Base-by-base conservation (phyloP, 1,284 basidiomycete species). In the Cryptococcus sp. region DNA sequence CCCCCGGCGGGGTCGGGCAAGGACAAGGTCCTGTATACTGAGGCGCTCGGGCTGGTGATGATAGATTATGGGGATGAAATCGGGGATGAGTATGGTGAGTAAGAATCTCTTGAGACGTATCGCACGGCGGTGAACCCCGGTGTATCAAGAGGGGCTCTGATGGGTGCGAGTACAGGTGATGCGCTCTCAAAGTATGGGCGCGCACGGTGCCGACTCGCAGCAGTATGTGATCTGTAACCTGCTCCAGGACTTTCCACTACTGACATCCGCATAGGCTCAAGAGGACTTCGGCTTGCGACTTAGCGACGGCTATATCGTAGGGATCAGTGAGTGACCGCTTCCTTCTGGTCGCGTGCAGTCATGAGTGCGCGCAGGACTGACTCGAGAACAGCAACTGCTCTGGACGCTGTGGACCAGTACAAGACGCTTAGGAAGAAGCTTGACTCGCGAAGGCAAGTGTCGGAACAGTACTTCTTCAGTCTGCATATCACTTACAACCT, bases 31-130 rank as follows among this genome's bases (percentile, higher is more conserved):
- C 76, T 88, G 21, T 83, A 87, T 0, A 79, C 89, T 28, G 90
- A 92, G 66, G 83, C 85, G 23, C 79, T 93, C 6, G 91, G 91
- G 1, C 80, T 89, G 50, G 87, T 89, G 43, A 91, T 93, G 90
- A 86, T 90, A 56, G 80, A 82, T 33, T 87, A 91, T 67, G 90
- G 91, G 12, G 87, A 90, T 65, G 85, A 90, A 66, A 86, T 88
- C 65, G 84, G 18, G 82, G 89, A 63, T 85, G 79, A 82, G 1
- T 88, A 85, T 54, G 83, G 72, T 67, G 36, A 76, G 50, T 55
- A 13, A 40, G n/a, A 16, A 40, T 40, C 38, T 47, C 20, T 38
- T 37, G 55, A 57, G 24, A 60, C 56, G 18, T 16, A 8, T 35
- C 21, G 21, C n/a, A 24, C n/a, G 20, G 15, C 36, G 39, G 12